Evolutionary conservation across 2,329 filamentous ascomycete species (phyloP).

Genomic region (Colletotrichum phormii): DNA sequence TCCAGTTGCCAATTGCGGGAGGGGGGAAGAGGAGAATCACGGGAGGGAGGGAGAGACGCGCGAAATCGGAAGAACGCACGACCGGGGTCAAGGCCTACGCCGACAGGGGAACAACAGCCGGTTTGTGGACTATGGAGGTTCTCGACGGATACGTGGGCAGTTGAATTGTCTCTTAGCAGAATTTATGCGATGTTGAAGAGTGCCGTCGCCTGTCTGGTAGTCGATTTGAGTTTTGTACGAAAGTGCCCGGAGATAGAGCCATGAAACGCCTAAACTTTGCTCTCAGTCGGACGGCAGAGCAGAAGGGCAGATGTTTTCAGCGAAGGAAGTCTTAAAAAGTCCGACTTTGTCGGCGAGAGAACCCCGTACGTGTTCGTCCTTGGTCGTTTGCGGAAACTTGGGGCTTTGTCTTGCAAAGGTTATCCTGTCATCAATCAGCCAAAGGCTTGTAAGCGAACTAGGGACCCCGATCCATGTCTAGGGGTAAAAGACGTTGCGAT

Average conservation of each 20-base stretch:
- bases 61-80: constrained; percentile 18
- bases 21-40: constrained; percentile 2
- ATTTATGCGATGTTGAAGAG: neutral
- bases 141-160: neutral
- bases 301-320: neutral
- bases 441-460: neutral
- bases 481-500: constrained; percentile 10
- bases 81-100: neutral
- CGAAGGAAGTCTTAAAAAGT: neutral
- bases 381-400: neutral
- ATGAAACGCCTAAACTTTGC: neutral
- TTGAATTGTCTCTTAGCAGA: neutral
- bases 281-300: neutral
- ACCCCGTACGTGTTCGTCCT: neutral
- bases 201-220: too few species aligned
- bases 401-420: neutral
- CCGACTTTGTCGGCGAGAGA: constrained; percentile 4
- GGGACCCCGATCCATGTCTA: constrained; percentile 3
- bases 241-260: neutral
- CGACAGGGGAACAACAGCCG: neutral
- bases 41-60: neutral
- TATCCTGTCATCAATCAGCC: neutral
- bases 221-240: neutral
- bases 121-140: constrained; percentile 1
- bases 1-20: neutral